Evolutionary conservation across 208 protist genomes (phyloP), one percentile per base, ranked within the genome.

Genomic region (Leishmania tropica): DNA sequence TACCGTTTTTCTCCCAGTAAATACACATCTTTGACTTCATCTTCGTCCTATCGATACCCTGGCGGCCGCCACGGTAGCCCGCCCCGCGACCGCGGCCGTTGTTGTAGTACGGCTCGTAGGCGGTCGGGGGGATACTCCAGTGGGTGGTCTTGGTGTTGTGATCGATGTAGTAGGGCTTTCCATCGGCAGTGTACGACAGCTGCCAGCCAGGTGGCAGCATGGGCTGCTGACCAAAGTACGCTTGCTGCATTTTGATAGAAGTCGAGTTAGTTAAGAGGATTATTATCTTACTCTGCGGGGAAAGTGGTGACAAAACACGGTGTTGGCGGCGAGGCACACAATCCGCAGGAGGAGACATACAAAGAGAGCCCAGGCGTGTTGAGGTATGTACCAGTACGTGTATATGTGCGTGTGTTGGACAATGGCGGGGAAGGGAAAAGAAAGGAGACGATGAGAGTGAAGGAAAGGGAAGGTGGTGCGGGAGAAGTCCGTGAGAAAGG

Each of bases 141-240:
- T 96, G 93, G 1, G 93, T 95, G 1, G 91, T 96, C 85, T 95
- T 94, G 78, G 91, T 95, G 83, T 95, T 96, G 87, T 96, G 92
- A 79, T 96, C 92, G 75, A 96, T 90, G 85, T 95, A 96, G 84
- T 95, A 96, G 21, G 87, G 85, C 83, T 93, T 90, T 11, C 87
- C 92, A 64, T 92, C 90, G 53, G 86, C 73, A 28, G 93, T 94
- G 78, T 94, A 94, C 37, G 92, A 89, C 65, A 95, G 82, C 78
- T 96, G 90, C 93, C 93, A 96, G 17, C 92, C 92, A 21, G 90
- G 90, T 42, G 93, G 93, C 70, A 96, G 87, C 79, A 89, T 80
- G 31, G 89, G 83, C 81, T 79, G 81, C 76, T 85, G 87, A 40
- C 85, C 81, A 81, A 91, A 93, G 79, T 94, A 95, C 4, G 84